Base-by-base conservation (phyloP, 345 rosid genomes). In the Rhodamnia argentea region DNA sequence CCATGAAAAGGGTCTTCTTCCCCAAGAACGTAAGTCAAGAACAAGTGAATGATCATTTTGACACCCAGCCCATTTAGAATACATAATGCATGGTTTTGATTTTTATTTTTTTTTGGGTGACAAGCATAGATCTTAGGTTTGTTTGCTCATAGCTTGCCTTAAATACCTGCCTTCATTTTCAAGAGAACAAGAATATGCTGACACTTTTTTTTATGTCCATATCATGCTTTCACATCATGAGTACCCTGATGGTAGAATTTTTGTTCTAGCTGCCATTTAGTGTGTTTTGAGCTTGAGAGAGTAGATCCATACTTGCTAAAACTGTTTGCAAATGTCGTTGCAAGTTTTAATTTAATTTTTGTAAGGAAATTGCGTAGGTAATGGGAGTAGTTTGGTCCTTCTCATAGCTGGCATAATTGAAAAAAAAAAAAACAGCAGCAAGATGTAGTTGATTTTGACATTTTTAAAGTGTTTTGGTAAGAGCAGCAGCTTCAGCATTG, bases 1-100 rank as follows among this genome's bases (percentile, higher is more conserved):
- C 82, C 99, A 94, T 88, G 99, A 95, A 91, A 97, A 97, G 90
- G 99, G 99, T 90, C 96, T 96, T 82, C 89, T 97, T 52, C 94
- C 98, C 32, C 99, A 96, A 91, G 96, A 94, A 51, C 88, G 99
- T 97, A 90, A 93, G 99, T 92, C 78, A 37, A 47, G 82, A 54
- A 44, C 56, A 32, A 54, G 59, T 12, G 52, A 52, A 44, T 9
- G 44, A 70, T 70, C 7, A 16, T 40, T 70, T 70, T 70, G 3
- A 16, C 4, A 2, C 6, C 78, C 44, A 8, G 44, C 78, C 24
- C 44, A 32, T 70, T 64, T 23, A 29, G 76, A 29, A 64, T 64
- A 14, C 76, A 16, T 29, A 32, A 70, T 32, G 24, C 78, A 70
- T 4, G 78, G 44, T 4, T 70, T 70, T 32, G 24, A 29, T 1